phyloP scores from a whole-genome alignment of 306 rosid genomes.

The Castanospermum australe region DNA sequence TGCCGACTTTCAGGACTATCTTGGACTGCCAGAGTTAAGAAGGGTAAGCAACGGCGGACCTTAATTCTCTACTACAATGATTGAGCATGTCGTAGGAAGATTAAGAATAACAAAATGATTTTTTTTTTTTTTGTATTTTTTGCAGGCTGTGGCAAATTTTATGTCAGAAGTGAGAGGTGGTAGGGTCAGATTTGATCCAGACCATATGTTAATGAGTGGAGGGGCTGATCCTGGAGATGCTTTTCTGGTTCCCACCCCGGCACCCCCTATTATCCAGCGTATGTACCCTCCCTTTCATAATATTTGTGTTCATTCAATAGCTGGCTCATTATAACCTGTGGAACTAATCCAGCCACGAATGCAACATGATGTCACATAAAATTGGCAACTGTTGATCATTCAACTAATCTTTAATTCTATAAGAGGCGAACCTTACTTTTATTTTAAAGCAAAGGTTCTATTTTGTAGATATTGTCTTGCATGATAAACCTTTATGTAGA shows the following conservation, averaged over 20 bases:
- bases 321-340: too few species aligned
- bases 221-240: conserved; percentile 95
- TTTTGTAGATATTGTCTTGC: neutral
- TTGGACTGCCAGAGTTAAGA: conserved; percentile 74
- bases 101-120: neutral
- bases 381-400: neutral
- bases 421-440: neutral
- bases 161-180: conserved; percentile 88
- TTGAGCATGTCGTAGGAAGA: neutral
- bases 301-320: conserved; percentile 20
- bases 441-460: neutral
- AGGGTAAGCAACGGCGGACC: conserved; percentile 36
- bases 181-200: conserved; percentile 67
- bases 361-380: neutral
- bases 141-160: conserved; percentile 77
- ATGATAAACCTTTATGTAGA: neutral
- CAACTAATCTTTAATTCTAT: neutral
- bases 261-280: conserved; percentile 93
- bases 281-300: conserved; percentile 33
- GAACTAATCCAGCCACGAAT: neutral
- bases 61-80: neutral
- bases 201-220: conserved; percentile 80
- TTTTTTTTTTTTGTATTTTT: neutral
- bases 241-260: conserved; percentile 86
- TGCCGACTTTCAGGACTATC: conserved; percentile 84